These are phyloP conservation scores for Teratosphaeria gauchensis DNA, from an alignment of 2,329 filamentous ascomycete genomes.

Conservation along the genomic window DNA sequence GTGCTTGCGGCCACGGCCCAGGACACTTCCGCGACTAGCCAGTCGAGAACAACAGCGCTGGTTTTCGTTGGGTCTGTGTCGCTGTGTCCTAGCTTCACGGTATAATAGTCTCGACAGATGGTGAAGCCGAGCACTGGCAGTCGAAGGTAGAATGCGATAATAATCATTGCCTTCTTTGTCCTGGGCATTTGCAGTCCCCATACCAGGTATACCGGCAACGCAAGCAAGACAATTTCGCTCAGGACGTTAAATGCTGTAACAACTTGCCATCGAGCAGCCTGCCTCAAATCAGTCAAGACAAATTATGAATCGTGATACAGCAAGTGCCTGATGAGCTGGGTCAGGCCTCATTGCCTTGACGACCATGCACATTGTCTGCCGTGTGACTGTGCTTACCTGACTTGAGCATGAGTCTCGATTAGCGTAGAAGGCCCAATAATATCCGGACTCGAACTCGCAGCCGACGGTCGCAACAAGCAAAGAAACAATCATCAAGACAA, in stretches of 20 bases:
- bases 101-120: conserved; percentile 27
- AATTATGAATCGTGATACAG: background rate
- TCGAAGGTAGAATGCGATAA: conserved; percentile 29
- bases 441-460: conserved; percentile 16
- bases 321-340: background rate
- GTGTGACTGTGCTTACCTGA: conserved; percentile 13
- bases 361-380: background rate
- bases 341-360: conserved; percentile 2
- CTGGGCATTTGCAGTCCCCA: conserved; percentile 30
- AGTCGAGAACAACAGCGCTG: conserved; percentile 25
- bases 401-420: conserved; percentile 18
- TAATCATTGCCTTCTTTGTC: conserved; percentile 25
- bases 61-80: conserved; percentile 24
- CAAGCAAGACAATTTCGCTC: conserved; percentile 25
- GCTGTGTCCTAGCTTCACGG: conserved; percentile 16
- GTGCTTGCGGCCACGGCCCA: conserved; percentile 34
- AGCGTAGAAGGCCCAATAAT: conserved; percentile 21
- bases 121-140: conserved; percentile 27
- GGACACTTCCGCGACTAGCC: conserved; percentile 30
- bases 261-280: conserved; percentile 27
- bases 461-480: conserved; percentile 19
- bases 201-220: conserved; percentile 25
- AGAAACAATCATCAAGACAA: conserved; percentile 19
- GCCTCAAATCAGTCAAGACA: background rate
- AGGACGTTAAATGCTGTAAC: conserved; percentile 32